phyloP scores from a whole-genome alignment of 495 filamentous ascomycete species.

The Parathielavia appendiculata region DNA sequence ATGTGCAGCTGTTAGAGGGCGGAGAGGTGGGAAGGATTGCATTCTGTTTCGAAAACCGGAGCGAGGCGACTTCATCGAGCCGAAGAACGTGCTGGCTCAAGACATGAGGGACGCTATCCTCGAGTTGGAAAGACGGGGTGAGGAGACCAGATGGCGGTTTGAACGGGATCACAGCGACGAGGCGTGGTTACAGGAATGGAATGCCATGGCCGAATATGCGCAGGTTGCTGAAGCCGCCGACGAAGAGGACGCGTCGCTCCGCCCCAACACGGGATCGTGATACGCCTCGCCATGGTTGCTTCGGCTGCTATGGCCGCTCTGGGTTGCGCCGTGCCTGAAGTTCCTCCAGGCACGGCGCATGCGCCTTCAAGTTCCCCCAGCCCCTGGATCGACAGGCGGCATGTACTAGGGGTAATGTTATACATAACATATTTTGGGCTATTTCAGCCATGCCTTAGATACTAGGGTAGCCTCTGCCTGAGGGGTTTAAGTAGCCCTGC shows the following conservation, averaged over 20 bases:
- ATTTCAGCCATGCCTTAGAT: too few species aligned
- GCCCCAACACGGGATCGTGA: neutral
- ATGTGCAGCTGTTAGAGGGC: neutral
- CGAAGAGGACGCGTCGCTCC: neutral
- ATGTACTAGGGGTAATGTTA: too few species aligned
- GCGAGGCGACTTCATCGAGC: slow-evolving; percentile 14
- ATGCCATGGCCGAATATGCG: neutral
- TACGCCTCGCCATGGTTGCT: too few species aligned
- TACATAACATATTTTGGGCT: too few species aligned
- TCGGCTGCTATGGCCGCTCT: too few species aligned
- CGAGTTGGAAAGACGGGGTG: slow-evolving; percentile 9
- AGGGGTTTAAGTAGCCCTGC: too few species aligned
- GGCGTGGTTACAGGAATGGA: slow-evolving; percentile 1
- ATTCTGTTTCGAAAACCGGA: slow-evolving; percentile 7
- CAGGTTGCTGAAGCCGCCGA: neutral
- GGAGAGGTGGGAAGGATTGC: neutral
- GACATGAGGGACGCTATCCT: slow-evolving; percentile 13
- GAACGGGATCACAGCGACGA: neutral
- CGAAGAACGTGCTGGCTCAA: slow-evolving; percentile 12
- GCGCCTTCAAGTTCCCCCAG: too few species aligned
- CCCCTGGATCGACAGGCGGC: too few species aligned
- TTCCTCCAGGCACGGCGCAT: too few species aligned
- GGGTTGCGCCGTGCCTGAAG: too few species aligned
- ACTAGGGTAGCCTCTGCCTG: slow-evolving; percentile 21
- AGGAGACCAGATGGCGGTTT: slow-evolving; percentile 11